Evolutionary conservation across 2,329 filamentous ascomycete species (phyloP), one percentile per base, ranked within the genome.

Genomic region (Trichoderma semiorbis): DNA sequence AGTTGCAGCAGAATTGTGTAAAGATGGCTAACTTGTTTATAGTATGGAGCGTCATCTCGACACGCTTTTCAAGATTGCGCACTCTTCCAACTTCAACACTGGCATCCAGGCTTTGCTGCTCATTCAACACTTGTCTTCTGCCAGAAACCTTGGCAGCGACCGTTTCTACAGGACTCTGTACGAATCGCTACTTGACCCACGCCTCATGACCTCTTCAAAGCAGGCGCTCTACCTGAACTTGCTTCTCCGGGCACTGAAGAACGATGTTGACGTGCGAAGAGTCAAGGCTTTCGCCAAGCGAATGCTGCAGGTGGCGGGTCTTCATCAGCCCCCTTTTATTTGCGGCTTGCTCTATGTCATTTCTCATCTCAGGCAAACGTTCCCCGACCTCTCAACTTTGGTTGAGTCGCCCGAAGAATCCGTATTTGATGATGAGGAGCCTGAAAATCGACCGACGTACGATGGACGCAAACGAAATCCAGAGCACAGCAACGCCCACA

Each of bases 21-120:
- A 24, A 34, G 55, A 14, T 32, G 66, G 63, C 75, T 77, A 69
- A 80, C 69, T 26, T 36, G 60, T 28, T 57, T 5, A 69, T 69
- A 92, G 90, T 28, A 89, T 98, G 75, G 93, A 97, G 78, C 90
- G 91, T 72, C 95, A 99, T 78, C 89, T 99, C 71, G 92, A 98
- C 79, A 98, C 95, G 3, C 87, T 99, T 30, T 99, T 98, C 87
- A 91, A 90, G 77, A 96, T 99, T 77, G 97, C 96, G 0, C 96
- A 99, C 82, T 98, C 95, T 1, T 94, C 95, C 71, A 99, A 99
- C 81, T 98, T 99, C 87, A 99, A 98, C 83, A 99, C 96, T 1
- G 96, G 94, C 79, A 93, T 99, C 47, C 96, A 99, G 82, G 95
- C 96, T 39, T 88, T 99, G 75, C 92, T 97, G 83, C 85, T 99